phyloP scores from a whole-genome alignment of 306 rosid species.

The Amphicarpaea edgeworthii region DNA sequence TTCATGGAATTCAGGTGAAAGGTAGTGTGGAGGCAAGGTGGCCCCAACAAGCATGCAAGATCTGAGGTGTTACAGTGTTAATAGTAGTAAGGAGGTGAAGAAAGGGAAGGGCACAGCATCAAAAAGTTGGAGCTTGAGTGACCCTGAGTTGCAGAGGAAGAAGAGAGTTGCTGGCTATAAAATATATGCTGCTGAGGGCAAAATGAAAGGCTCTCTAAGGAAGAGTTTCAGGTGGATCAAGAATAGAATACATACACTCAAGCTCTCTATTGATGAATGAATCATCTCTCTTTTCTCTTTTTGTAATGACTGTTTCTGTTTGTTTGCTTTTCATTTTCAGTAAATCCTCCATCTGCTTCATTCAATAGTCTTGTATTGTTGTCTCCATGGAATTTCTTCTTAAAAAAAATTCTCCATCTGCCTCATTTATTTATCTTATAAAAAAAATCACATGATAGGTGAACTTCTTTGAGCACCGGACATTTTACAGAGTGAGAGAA shows the following conservation, averaged over 20 bases:
- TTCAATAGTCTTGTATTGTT: not conserved
- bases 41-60: constrained; percentile 72
- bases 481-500: constrained; percentile 58
- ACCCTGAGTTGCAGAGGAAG: constrained; percentile 92
- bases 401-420: too few species aligned
- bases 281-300: not conserved
- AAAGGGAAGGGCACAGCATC: constrained; percentile 62
- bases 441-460: constrained; percentile 59
- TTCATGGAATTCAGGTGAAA: constrained; percentile 82
- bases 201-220: constrained; percentile 84
- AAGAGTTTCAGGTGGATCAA: constrained; percentile 92
- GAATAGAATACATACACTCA: constrained; percentile 73
- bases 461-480: constrained; percentile 71
- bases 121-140: constrained; percentile 77
- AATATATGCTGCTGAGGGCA: constrained; percentile 82
- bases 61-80: constrained; percentile 78
- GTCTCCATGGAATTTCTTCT: too few species aligned
- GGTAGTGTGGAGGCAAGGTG: constrained; percentile 56
- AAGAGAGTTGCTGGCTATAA: constrained; percentile 91
- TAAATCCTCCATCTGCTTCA: not conserved
- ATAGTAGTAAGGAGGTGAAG: constrained; percentile 53
- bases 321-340: not conserved
- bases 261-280: constrained; percentile 74
- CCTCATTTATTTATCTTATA: too few species aligned
- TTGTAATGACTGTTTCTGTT: not conserved